Base-by-base conservation (phyloP, 345 rosid genomes). In the Dovyalis caffra region DNA sequence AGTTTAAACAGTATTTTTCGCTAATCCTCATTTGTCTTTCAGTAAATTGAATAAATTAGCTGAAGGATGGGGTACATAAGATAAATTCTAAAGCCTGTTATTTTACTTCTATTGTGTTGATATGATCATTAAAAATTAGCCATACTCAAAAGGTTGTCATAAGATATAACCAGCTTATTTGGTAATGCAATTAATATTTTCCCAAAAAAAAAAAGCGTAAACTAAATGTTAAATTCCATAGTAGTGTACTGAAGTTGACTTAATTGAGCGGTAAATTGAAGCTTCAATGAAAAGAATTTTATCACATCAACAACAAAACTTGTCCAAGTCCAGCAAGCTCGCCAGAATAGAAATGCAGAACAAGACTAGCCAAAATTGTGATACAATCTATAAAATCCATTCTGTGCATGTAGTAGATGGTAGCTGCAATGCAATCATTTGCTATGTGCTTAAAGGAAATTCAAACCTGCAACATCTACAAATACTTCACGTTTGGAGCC, bases 391-490 rank as follows among this genome's bases (percentile, higher is more conserved):
- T 32, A 29, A 15, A 14, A 10, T 62, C 37, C 29, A 62, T 32
- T 62, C 20, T 56, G 4, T n/a, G 14, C 60, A 29, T 12, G 65
- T 31, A 14, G 32, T n/a, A 62, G 66, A 25, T 14, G 29, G 66
- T 62, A 26, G 33, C 35, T 5, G n/a, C 33, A 32, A 62, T 62
- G 66, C 37, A 31, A 62, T 26, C 15, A 62, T 62, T 31, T 14
- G 66, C 37, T 62, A 23, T 8, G 61, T 56, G 61, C 61, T 56
- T 9, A 75, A 75, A 64, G 34, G 33, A 60, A 81, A 63, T 63
- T 68, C 85, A 71, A 70, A 92, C 97, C 97, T 90, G 97, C 86
- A 70, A 92, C 99, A 84, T 95, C 99, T n/a, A 90, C 97, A 72
- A 86, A 95, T 3, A 86, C 89, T 78, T 95, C 99, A 53, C 85